These are phyloP conservation scores for Coleophoma crateriformis DNA, from an alignment of 2,329 filamentous ascomycete genomes.

Conservation along the genomic window DNA sequence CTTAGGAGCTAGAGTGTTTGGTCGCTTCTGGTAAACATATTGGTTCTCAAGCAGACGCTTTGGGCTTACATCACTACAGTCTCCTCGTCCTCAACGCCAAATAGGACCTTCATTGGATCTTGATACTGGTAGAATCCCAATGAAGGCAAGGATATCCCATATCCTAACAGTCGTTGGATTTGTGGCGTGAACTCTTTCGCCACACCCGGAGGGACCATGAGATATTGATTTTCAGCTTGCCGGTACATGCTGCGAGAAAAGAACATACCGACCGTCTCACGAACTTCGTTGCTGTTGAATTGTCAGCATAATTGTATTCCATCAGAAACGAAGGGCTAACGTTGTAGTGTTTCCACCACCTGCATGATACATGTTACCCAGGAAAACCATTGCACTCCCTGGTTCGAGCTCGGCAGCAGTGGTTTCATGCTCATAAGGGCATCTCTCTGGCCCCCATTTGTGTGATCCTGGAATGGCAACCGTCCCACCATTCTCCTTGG, in stretches of 20 bases:
- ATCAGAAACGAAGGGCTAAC: not conserved
- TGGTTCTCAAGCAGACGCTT: too few species aligned
- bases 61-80: constrained; percentile 4
- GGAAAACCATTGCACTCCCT: constrained; percentile 33
- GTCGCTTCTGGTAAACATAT: too few species aligned
- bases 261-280: constrained; percentile 13
- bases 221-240: constrained; percentile 12
- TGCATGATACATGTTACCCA: constrained; percentile 34
- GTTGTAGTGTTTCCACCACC: constrained; percentile 30
- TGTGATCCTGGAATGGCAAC: constrained; percentile 35
- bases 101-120: constrained; percentile 11
- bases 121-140: constrained; percentile 10
- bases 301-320: not conserved
- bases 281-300: constrained; percentile 1
- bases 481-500: constrained; percentile 34
- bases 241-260: constrained; percentile 7
- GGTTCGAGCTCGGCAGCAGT: constrained; percentile 33
- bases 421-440: constrained; percentile 31
- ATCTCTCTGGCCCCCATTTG: constrained; percentile 32
- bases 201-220: constrained; percentile 9
- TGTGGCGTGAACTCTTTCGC: constrained; percentile 4
- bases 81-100: constrained; percentile 13
- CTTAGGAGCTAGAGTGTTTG: too few species aligned
- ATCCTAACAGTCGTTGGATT: constrained; percentile 8
- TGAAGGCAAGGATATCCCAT: constrained; percentile 7